phyloP scores from a whole-genome alignment of 2,329 filamentous ascomycete species.

The Colletotrichum sp. region DNA sequence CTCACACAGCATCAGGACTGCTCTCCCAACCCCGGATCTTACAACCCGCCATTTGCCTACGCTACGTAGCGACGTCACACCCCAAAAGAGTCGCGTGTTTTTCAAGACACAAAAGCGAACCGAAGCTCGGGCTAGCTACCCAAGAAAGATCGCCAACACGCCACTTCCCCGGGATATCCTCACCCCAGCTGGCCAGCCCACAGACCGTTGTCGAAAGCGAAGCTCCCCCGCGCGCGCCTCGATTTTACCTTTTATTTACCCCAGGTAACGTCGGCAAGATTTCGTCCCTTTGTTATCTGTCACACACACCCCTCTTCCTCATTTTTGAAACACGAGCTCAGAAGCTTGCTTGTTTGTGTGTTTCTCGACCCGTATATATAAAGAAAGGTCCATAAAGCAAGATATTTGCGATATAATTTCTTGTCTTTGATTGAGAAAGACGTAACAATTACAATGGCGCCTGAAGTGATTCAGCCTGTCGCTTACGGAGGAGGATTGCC shows the following conservation, averaged over 20 bases:
- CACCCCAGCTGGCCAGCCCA: background rate
- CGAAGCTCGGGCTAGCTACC: background rate
- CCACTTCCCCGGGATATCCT: background rate
- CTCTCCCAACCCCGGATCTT: background rate
- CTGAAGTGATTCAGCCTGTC: constrained; percentile 22
- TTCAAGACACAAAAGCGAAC: background rate
- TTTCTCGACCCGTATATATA: background rate
- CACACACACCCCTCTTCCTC: background rate
- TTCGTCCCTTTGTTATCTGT: background rate
- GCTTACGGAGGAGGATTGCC: constrained; percentile 14
- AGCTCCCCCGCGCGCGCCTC: background rate
- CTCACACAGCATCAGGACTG: background rate
- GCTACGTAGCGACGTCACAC: background rate
- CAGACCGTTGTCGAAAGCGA: background rate
- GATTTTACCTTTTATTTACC: background rate
- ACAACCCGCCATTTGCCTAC: background rate
- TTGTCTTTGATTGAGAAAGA: background rate
- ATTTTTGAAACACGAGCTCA: constrained; percentile 4
- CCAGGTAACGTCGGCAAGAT: background rate
- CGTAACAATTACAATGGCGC: constrained; percentile 8
- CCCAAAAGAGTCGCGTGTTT: background rate
- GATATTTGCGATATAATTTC: background rate
- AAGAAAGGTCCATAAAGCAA: background rate
- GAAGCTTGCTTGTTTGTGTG: background rate
- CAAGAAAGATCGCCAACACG: background rate